Evolutionary conservation across 208 protist genomes (phyloP).

Genomic region (Acanthamoeba triangularis): DNA sequence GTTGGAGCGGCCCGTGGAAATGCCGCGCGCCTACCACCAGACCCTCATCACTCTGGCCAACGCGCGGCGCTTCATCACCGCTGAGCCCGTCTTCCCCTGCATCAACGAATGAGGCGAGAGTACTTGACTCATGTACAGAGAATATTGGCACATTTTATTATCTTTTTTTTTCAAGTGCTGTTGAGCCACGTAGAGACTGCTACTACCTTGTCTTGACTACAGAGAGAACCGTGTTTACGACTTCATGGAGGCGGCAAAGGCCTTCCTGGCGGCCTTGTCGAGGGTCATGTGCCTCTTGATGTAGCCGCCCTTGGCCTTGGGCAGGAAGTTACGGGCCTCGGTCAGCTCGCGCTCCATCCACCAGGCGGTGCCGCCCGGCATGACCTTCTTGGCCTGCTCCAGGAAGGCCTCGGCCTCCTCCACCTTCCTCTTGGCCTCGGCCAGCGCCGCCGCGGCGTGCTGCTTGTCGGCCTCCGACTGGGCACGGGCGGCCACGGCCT

Average conservation of each 20-base stretch:
- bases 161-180: not conserved
- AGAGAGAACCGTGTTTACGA: too few species aligned
- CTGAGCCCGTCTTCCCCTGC: constrained; percentile 58
- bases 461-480: constrained; percentile 2
- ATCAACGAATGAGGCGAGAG: not conserved
- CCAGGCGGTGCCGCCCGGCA: not conserved
- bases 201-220: too few species aligned
- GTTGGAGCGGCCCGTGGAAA: not conserved
- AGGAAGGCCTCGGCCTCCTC: constrained; percentile 56
- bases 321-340: not conserved
- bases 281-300: constrained; percentile 42
- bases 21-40: constrained; percentile 31
- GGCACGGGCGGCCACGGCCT: not conserved
- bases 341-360: constrained; percentile 17
- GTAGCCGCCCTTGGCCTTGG: constrained; percentile 5
- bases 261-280: not conserved
- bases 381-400: constrained; percentile 13
- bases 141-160: not conserved
- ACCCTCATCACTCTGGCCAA: constrained; percentile 31
- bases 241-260: not conserved
- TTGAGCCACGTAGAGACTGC: not conserved
- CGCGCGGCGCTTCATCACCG: constrained; percentile 36
- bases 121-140: not conserved
- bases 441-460: not conserved
- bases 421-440: constrained; percentile 1